These are phyloP conservation scores for Termitomyces sp. DNA, from an alignment of 768 basidiomycete species.

Conservation along the genomic window DNA sequence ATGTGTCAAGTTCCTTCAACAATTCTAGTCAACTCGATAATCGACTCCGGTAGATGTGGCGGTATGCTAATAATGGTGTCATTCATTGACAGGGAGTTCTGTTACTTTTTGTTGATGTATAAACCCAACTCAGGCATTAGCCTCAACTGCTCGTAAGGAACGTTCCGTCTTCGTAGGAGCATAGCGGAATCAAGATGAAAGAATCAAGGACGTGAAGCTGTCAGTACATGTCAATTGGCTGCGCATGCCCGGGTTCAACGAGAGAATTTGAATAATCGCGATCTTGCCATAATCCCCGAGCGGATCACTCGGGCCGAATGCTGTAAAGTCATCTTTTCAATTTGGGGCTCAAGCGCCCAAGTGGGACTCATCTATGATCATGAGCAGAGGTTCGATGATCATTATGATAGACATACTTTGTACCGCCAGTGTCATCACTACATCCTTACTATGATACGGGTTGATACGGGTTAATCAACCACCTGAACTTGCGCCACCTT, in stretches of 20 bases:
- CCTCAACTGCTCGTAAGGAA: neutral
- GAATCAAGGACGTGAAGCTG: neutral
- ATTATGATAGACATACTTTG: too few relatives aligned
- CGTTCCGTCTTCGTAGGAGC: neutral
- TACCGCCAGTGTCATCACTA: too few relatives aligned
- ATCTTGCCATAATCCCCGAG: too few relatives aligned
- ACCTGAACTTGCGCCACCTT: neutral
- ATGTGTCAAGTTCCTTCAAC: neutral
- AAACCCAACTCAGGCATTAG: neutral
- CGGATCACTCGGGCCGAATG: too few relatives aligned
- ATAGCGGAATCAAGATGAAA: neutral
- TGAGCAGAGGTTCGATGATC: too few relatives aligned
- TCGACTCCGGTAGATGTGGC: neutral
- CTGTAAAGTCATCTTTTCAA: too few relatives aligned
- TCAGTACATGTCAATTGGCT: neutral
- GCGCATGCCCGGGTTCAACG: too few relatives aligned
- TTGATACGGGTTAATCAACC: neutral
- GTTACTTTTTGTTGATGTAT: neutral
- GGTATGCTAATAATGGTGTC: neutral
- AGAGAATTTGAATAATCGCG: too few relatives aligned
- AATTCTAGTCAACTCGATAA: neutral
- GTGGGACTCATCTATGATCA: too few relatives aligned
- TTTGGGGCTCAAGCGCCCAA: too few relatives aligned
- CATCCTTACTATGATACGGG: too few relatives aligned
- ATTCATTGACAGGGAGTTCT: neutral